Evolutionary conservation across 768 basidiomycete species (phyloP), one percentile per base, ranked within the genome.

Genomic region (Tephrocybe sp.): DNA sequence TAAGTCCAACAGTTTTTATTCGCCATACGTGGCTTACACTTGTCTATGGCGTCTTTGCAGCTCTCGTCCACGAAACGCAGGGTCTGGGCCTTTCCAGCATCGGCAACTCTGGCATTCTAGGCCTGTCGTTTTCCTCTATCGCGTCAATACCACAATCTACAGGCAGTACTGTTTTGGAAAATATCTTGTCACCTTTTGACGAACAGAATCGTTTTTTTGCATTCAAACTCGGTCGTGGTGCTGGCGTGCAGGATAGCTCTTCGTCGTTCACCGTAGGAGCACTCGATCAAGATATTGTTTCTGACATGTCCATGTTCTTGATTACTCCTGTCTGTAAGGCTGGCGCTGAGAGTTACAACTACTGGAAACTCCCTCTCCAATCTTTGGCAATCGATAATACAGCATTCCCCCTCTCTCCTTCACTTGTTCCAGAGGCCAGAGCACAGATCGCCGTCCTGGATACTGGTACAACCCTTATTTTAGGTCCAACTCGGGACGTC

Each of bases 381-480:
- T 62, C 62, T 38, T 54, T 85, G 48, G 76, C 73, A 10, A 65
- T 83, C 59, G 72, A 81, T 50, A 67, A 68, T 6, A 61, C 64
- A 20, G 40, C 62, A 0, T 67, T 85, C 30, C 47, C 63, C 0
- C 61, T 83, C 15, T 75, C 80, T 2, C 50, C 60, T 14, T 81
- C 83, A 14, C 73, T 73, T 48, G 67, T 81, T 23, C 62, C 57
- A 3, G 72, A 72, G 17, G 69, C 77, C 20, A 42, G 64, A 11
- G 57, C 67, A 1, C 73, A 76, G 0, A 76, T 86, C 43, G 83
- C 78, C 3, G 77, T 88, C 21, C 72, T 86, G 23, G 86, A 87
- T 59, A 83, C 83, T 21, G 84, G 84, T 3, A 82, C 80, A 21
- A 82, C 80, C 4, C 71, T 82, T 47, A 70, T 83, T 21, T 69